Evolutionary conservation across 495 filamentous ascomycete genomes (phyloP).

Genomic region (Neurospora terricola): DNA sequence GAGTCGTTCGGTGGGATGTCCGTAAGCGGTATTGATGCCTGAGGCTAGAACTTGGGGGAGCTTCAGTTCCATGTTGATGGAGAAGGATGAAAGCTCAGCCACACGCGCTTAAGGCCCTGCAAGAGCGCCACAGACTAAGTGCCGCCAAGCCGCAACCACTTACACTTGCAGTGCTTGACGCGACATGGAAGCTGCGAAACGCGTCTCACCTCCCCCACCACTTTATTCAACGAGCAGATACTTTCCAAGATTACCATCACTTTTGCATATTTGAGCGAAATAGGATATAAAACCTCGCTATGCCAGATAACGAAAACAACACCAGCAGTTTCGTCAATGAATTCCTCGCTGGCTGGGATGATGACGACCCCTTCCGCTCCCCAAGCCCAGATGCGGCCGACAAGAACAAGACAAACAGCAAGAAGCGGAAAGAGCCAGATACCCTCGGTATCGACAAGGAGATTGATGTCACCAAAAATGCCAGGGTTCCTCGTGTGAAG

Average conservation of each 20-base stretch:
- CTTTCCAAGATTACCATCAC: not conserved
- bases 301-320: not conserved
- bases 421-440: constrained; percentile 27
- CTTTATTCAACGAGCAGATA: not conserved
- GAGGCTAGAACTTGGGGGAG: constrained; percentile 5
- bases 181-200: not conserved
- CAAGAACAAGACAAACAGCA: constrained; percentile 13
- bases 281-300: not conserved
- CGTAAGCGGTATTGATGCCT: constrained; percentile 9
- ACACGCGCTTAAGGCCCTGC: not conserved
- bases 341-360: constrained; percentile 14
- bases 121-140: not conserved
- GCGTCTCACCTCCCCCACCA: not conserved
- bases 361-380: constrained; percentile 24
- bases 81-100: not conserved
- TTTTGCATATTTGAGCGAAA: not conserved
- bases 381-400: constrained; percentile 19
- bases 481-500: constrained; percentile 64
- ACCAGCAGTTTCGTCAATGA: not conserved
- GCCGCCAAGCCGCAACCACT: constrained; percentile 4
- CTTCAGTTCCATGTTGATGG: too few species aligned
- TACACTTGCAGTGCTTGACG: constrained; percentile 1
- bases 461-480: constrained; percentile 65
- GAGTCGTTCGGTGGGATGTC: constrained; percentile 18
- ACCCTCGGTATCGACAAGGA: constrained; percentile 75